Evolutionary conservation across 2,329 filamentous ascomycete species (phyloP).

Genomic region (Aspergillus arachidicola): DNA sequence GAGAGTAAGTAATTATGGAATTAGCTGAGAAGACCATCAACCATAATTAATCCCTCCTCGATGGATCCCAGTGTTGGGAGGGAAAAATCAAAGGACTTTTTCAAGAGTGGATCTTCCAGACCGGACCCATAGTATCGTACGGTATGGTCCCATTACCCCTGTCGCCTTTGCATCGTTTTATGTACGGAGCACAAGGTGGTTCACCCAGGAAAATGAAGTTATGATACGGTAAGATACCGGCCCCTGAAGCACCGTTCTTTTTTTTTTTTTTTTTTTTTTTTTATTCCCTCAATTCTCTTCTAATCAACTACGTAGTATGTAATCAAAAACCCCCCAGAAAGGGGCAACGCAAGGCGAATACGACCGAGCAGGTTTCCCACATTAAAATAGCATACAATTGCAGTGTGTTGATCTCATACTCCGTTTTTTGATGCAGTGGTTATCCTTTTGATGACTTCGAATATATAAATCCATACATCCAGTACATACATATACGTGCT

Average conservation of each 20-base stretch:
- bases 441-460: neutral
- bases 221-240: conserved; percentile 9
- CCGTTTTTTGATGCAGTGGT: neutral
- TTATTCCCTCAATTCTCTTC: neutral
- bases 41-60: neutral
- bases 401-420: neutral
- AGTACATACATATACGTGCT: neutral
- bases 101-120: neutral
- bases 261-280: neutral
- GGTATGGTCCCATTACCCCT: neutral
- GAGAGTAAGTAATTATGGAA: neutral
- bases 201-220: neutral
- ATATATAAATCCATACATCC: neutral
- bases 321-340: neutral
- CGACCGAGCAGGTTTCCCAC: neutral
- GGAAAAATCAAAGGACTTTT: neutral
- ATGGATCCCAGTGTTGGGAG: neutral
- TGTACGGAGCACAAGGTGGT: neutral
- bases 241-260: conserved; percentile 1
- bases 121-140: conserved; percentile 1
- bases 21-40: neutral
- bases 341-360: neutral
- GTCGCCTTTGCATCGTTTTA: neutral
- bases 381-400: neutral
- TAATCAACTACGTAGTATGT: neutral